phyloP scores from a whole-genome alignment of 1,139 yeast genomes.

The Spathaspora sp. region DNA sequence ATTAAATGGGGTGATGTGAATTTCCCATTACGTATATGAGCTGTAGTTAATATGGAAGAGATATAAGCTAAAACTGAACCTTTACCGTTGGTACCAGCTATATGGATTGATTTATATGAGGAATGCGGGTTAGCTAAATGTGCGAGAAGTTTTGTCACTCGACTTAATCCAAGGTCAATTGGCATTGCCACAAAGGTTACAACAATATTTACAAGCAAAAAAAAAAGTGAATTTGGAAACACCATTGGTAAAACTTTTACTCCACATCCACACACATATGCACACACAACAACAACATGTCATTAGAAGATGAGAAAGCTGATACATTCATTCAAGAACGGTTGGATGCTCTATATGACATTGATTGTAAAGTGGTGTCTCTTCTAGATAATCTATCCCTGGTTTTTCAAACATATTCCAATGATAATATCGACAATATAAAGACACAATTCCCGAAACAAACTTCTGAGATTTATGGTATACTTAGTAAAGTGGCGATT shows the following conservation, averaged over 20 bases:
- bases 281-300: constrained; percentile 5
- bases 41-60: constrained; percentile 55
- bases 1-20: constrained; percentile 88
- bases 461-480: constrained; percentile 33
- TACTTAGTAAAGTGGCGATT: constrained; percentile 42
- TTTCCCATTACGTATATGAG: constrained; percentile 60
- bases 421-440: constrained; percentile 14
- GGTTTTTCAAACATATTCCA: constrained; percentile 41
- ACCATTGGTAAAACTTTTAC: not conserved
- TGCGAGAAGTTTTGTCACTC: constrained; percentile 57
- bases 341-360: constrained; percentile 42
- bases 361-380: constrained; percentile 46
- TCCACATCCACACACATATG: too few relatives aligned
- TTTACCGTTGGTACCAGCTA: constrained; percentile 95
- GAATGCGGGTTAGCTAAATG: constrained; percentile 69
- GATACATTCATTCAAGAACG: constrained; percentile 43
- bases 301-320: constrained; percentile 16
- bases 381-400: constrained; percentile 40
- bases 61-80: constrained; percentile 86
- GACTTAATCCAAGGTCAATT: constrained; percentile 60
- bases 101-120: constrained; percentile 64
- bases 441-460: constrained; percentile 28
- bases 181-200: constrained; percentile 26
- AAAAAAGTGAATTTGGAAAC: not conserved
- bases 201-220: not conserved